These are phyloP conservation scores for Sporothrix curviconia DNA, from an alignment of 2,329 filamentous ascomycete genomes.

Conservation along the genomic window DNA sequence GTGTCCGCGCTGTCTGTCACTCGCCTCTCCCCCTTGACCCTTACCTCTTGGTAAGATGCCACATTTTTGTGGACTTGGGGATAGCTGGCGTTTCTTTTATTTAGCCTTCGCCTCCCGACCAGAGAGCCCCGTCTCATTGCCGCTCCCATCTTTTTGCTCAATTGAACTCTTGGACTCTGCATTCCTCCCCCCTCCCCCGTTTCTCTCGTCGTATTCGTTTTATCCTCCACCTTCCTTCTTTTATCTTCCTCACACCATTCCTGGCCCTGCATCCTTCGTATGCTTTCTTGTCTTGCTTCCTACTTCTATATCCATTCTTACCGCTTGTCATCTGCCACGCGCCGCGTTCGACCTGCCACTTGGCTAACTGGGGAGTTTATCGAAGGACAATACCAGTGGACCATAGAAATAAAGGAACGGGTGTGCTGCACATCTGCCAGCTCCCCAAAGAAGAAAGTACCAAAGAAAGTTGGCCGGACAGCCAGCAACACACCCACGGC, in stretches of 20 bases:
- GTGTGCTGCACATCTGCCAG: background rate
- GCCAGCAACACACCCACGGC: background rate
- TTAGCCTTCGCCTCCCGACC: background rate
- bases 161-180: background rate
- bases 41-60: background rate
- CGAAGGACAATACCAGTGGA: no score
- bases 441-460: background rate
- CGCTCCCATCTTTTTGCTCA: background rate
- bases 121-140: no score
- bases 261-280: background rate
- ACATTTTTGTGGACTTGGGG: no score
- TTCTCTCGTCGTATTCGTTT: background rate
- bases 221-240: no score
- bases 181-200: background rate
- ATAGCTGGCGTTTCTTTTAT: background rate
- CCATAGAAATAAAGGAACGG: background rate
- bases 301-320: background rate
- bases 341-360: background rate
- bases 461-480: background rate
- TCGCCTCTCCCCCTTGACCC: background rate
- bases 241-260: background rate
- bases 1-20: constrained; percentile 5
- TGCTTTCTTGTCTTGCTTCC: background rate
- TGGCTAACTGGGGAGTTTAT: no score
- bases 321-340: background rate